These are phyloP conservation scores for Pythium guiyangense DNA, from an alignment of 352 stramenopile genomes.

Conservation along the genomic window DNA sequence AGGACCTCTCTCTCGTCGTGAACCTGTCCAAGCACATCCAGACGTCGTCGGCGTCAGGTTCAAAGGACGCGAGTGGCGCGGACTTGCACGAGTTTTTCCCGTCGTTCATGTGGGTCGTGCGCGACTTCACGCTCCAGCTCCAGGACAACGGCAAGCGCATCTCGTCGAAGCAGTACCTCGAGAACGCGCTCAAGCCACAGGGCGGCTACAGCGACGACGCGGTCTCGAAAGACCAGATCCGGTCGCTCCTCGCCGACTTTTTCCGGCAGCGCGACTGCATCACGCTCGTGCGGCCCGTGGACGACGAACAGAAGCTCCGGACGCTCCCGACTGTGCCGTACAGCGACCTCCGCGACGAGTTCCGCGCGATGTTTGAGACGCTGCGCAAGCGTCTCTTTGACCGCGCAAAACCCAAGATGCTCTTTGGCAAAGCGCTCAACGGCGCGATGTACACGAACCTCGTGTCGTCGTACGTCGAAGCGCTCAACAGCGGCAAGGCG, in stretches of 20 bases:
- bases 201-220: slow-evolving; percentile 76
- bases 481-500: slow-evolving; percentile 83
- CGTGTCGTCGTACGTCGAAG: slow-evolving; percentile 76
- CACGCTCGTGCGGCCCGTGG: slow-evolving; percentile 86
- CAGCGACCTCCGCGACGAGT: slow-evolving; percentile 77
- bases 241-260: slow-evolving; percentile 69
- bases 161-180: slow-evolving; percentile 86
- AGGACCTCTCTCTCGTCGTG: slow-evolving; percentile 88
- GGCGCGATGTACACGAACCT: slow-evolving; percentile 86
- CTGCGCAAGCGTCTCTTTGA: slow-evolving; percentile 69
- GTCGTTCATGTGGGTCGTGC: slow-evolving; percentile 87
- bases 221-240: slow-evolving; percentile 78
- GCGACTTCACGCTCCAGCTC: slow-evolving; percentile 87
- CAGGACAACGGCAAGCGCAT: slow-evolving; percentile 86
- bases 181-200: slow-evolving; percentile 80
- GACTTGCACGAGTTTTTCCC: slow-evolving; percentile 85
- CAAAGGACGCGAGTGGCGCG: slow-evolving; percentile 13
- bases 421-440: slow-evolving; percentile 83
- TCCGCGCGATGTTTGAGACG: slow-evolving; percentile 65
- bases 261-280: slow-evolving; percentile 87
- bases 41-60: slow-evolving; percentile 30
- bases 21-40: slow-evolving; percentile 90
- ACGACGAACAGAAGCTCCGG: slow-evolving; percentile 80
- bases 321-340: slow-evolving; percentile 67
- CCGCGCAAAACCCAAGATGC: slow-evolving; percentile 76